Evolutionary conservation across 345 rosid genomes (phyloP), one percentile per base, ranked within the genome.

Genomic region (Capsella bursapastoris): DNA sequence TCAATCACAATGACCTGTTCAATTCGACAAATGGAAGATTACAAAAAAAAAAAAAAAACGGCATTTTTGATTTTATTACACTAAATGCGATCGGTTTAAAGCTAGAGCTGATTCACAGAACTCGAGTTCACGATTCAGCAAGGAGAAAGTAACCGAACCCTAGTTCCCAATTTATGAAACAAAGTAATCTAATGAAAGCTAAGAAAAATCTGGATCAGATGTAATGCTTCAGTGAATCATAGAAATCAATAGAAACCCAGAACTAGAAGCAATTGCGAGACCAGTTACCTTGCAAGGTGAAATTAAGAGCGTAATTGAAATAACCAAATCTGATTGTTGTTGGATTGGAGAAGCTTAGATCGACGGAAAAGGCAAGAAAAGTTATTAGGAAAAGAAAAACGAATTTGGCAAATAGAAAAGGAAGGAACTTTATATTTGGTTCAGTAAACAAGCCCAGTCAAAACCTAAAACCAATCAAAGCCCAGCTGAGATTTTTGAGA

Each of bases 1-100:
- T 55, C 73, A 32, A 66, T 40, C 64, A 73, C 51, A 68, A 57
- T 12, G 8, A 59, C 77, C 82, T 79, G 79, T 52, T 59, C 57
- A 66, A 25, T 53, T 34, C 50, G 40, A 59, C 2, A 28, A 72
- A 55, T 28, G 37, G 14, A 47, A 70, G 47, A 22, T 22, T 22
- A 22, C 25, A 22, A 22, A 22, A 22, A 22, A 52, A 43, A 52
- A 68, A 47, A 70, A 53, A 44, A 32, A 68, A 68, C n/a, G 7
- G 16, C 75, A 27, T 45, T 60, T 3, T 13, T 64, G 6, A 51
- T 31, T 59, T 16, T 6, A 27, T 15, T 38, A 38, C 45, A 40
- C 27, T 0, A 4, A 37, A 50, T 48, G 44, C 61, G 12, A 41
- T 27, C 13, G 40, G 31, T 67, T 14, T 12, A 62, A 70, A 53